These are phyloP conservation scores for Melaleuca alternifolia DNA, from an alignment of 345 rosid genomes.

Conservation along the genomic window DNA sequence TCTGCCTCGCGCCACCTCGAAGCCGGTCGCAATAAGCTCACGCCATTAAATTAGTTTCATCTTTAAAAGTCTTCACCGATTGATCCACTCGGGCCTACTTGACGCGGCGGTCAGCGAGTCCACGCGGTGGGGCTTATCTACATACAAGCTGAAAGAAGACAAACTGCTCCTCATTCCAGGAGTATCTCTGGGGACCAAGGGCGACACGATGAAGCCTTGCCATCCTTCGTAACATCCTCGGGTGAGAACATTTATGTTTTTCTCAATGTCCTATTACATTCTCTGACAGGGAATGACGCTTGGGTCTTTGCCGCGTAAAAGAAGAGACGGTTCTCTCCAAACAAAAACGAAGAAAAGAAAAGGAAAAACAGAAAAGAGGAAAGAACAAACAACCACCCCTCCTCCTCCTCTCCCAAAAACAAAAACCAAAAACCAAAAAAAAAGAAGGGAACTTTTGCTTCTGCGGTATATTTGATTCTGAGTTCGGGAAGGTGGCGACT, in stretches of 20 bases:
- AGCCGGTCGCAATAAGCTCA: not conserved
- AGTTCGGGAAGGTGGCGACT: not conserved
- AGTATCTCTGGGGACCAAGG: not conserved
- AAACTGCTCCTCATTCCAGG: not conserved
- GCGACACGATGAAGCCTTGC: not conserved
- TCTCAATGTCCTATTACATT: not conserved
- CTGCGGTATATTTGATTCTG: not conserved
- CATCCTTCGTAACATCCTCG: not conserved
- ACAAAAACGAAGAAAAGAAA: not conserved
- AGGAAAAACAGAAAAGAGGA: not conserved
- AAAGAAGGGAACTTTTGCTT: not conserved
- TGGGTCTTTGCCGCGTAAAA: not conserved
- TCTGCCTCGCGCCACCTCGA: not conserved
- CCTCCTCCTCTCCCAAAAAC: not conserved
- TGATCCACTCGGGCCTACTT: not conserved
- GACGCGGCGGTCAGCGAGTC: not conserved
- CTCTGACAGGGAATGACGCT: not conserved
- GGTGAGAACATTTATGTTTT: not conserved
- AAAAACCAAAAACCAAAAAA: not conserved
- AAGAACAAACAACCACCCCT: not conserved
- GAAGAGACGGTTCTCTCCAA: not conserved
- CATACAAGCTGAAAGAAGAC: not conserved
- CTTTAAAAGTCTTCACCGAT: not conserved
- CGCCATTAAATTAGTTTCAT: not conserved
- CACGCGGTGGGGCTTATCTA: not conserved